Base-by-base conservation (phyloP, 1,284 basidiomycete genomes). In the Melampsora medusae region DNA sequence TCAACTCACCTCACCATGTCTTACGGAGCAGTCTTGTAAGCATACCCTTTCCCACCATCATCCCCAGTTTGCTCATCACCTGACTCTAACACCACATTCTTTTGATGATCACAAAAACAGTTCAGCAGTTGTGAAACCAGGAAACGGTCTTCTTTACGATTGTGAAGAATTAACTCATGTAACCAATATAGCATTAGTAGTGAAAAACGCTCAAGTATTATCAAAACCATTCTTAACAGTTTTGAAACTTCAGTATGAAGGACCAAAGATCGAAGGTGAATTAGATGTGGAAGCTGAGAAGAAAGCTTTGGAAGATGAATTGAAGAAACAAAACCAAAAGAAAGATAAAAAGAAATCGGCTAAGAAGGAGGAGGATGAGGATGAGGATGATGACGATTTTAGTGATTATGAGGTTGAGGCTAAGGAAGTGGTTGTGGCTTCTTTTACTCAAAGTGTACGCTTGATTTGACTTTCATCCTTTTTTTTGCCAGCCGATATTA, bases 221-320 rank as follows among this genome's bases (percentile, higher is more conserved):
- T 31, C 25, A 5, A 50, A 65, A 10, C 66, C 66, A 35, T 69
- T 69, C 60, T 46, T 69, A 1, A 67, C 72, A 9, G 42, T 76
- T n/a, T 56, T 76, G 7, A 76, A 76, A 35, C 53, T 76, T 22
- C 66, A 76, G 35, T 76, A 76, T 33, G 66, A 76, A 69, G 73
- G 73, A 14, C 73, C 73, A 5, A 42, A 69, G 4, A 35, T 76
- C 33, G 67, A 76, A 33, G 66, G 66, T 12, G 66, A 62, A 59
- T 50, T 61, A 19, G 73, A 76, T 17, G 25, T 38, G 16, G 53
- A 56, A 28, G 53, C 53, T n/a, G 53, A 56, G 19, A 56, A 22
- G 53, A 28, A 56, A 28, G 53, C 53, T 22, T 28, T 22, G 19
- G 53, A n/a, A 28, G 64, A 67, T 1, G 65, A 67, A 12, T 60